Percentiles rank a stretch among this genome's conserved stretches.
Conservation (phyloP, 768 basidiomycete genomes). For the Lanmaoa pseudosensibilis region DNA sequence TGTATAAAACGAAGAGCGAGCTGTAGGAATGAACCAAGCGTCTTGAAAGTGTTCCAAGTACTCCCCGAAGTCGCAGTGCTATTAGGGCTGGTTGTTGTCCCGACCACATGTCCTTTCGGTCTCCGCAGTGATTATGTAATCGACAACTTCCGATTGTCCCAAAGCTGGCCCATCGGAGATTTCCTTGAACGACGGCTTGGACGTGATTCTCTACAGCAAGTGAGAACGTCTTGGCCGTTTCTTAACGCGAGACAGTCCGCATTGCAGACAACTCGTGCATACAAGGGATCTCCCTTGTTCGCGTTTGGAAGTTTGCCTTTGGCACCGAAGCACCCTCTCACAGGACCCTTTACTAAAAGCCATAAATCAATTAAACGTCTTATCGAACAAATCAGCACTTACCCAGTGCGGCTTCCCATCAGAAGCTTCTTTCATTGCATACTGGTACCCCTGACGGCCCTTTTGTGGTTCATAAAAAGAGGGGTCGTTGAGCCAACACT, state of each 20-base stretch:
- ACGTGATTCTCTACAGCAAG: constrained; percentile 4
- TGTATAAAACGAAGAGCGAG: not conserved
- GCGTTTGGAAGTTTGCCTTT: not conserved
- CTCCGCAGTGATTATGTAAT: constrained; percentile 27
- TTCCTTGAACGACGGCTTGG: not conserved
- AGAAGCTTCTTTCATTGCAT: constrained; percentile 1
- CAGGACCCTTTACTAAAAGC: not conserved
- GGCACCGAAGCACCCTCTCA: not conserved
- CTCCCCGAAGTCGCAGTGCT: not conserved
- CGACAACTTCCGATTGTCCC: not conserved
- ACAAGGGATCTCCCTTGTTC: not conserved
- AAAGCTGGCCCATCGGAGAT: not conserved
- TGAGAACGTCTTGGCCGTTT: too few species aligned
- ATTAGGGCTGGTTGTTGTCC: not conserved
- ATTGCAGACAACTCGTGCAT: too few species aligned
- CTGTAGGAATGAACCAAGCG: not conserved
- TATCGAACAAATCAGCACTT: not conserved
- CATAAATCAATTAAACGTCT: not conserved
- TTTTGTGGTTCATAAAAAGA: not conserved
- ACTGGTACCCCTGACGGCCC: not conserved
- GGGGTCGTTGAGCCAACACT: not conserved
- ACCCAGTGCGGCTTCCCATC: constrained; percentile 1
- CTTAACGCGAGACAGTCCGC: not conserved
- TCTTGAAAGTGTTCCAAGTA: not conserved
- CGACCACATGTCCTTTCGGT: constrained; percentile 4